Evolutionary conservation across 768 basidiomycete species (phyloP).

Genomic region (Gymnopilus junonius): DNA sequence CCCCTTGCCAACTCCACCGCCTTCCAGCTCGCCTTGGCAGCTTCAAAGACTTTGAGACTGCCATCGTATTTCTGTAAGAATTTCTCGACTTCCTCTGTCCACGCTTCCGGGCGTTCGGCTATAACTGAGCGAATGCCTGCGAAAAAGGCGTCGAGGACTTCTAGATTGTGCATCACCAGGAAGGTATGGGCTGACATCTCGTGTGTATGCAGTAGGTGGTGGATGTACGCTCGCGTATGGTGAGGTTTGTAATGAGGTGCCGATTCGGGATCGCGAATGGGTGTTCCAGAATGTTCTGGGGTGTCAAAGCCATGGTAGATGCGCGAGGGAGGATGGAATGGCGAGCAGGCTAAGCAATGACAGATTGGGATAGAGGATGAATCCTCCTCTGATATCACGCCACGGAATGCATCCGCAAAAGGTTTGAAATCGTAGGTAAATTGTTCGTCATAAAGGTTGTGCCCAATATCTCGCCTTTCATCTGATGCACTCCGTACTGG

Average conservation of each 20-base stretch:
- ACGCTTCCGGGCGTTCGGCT: conserved; percentile 18
- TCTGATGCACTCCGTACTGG: conserved; percentile 47
- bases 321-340: conserved; percentile 38
- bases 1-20: conserved; percentile 72
- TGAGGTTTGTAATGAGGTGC: conserved; percentile 30
- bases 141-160: conserved; percentile 70
- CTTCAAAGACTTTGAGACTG: conserved; percentile 43
- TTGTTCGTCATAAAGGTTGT: conserved; percentile 66
- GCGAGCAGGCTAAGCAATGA: conserved; percentile 61
- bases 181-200: conserved; percentile 88
- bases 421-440: conserved; percentile 67
- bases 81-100: conserved; percentile 49
- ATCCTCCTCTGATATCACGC: neutral
- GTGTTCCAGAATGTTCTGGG: conserved; percentile 23
- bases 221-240: conserved; percentile 68
- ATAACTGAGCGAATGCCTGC: conserved; percentile 52
- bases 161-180: conserved; percentile 76
- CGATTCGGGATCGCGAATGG: neutral
- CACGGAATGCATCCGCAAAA: conserved; percentile 48
- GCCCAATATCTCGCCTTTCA: conserved; percentile 55
- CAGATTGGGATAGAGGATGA: conserved; percentile 35
- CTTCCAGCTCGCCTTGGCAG: conserved; percentile 62
- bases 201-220: conserved; percentile 86
- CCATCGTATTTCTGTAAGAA: conserved; percentile 60
- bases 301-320: conserved; percentile 51